These are phyloP conservation scores for Ajuga reptans DNA, from an alignment of 305 asterid genomes.

Conservation along the genomic window DNA sequence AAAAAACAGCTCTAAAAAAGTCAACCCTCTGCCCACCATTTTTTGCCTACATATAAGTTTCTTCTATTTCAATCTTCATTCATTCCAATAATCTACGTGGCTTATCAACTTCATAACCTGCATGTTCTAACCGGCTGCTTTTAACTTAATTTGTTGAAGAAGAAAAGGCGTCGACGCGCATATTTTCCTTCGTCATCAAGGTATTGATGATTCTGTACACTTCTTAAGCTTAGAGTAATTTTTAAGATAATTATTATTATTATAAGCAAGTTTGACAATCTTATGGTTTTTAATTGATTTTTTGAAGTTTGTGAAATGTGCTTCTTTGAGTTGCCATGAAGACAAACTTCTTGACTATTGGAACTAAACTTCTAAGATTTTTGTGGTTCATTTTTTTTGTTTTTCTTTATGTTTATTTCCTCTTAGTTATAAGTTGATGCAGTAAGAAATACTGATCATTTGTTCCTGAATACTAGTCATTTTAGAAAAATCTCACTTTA, in stretches of 20 bases:
- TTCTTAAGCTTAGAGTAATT: background rate
- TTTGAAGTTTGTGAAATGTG: slow-evolving; percentile 13
- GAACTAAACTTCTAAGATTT: background rate
- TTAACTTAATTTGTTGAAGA: slow-evolving; percentile 49
- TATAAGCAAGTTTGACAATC: slow-evolving; percentile 24
- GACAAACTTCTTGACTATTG: slow-evolving; percentile 15
- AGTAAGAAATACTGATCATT: too few relatives aligned
- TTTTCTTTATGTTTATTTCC: background rate
- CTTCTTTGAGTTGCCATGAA: slow-evolving; percentile 41
- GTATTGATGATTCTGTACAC: slow-evolving; percentile 10
- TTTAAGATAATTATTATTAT: background rate
- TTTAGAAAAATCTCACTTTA: too few relatives aligned
- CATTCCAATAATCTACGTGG: slow-evolving; percentile 24
- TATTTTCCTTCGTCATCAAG: slow-evolving; percentile 19
- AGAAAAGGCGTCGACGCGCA: slow-evolving; percentile 38
- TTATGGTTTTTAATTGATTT: background rate
- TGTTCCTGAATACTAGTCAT: too few relatives aligned
- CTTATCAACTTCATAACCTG: background rate
- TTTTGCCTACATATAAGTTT: slow-evolving; percentile 26
- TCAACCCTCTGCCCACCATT: slow-evolving; percentile 34
- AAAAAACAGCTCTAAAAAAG: slow-evolving; percentile 26
- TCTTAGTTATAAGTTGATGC: too few relatives aligned
- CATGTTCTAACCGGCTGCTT: background rate
- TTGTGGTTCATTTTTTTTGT: background rate
- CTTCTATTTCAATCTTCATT: slow-evolving; percentile 23